phyloP scores from a whole-genome alignment of 352 stramenopile genomes.

The Aphanomyces stellatus region DNA sequence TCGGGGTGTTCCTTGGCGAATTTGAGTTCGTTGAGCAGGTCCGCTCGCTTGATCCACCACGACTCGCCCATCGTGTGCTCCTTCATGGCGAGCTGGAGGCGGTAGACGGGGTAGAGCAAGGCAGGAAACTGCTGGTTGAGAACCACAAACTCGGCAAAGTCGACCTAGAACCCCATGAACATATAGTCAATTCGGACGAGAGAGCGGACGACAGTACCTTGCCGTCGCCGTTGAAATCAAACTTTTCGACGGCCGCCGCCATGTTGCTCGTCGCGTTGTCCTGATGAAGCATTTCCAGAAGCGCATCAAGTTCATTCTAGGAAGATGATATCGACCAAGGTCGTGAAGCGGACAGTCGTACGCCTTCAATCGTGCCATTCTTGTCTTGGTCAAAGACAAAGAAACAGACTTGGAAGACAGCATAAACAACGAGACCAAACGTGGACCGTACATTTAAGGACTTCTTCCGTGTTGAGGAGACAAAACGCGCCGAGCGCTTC shows the following conservation, averaged over 20 bases:
- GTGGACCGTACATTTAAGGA: slow-evolving; percentile 47
- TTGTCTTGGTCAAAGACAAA: slow-evolving; percentile 65
- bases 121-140: slow-evolving; percentile 54
- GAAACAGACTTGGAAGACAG: slow-evolving; percentile 44
- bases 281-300: slow-evolving; percentile 59
- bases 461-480: slow-evolving; percentile 59
- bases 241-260: slow-evolving; percentile 44
- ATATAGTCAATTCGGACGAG: neutral
- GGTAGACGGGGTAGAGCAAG: slow-evolving; percentile 56
- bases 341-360: neutral
- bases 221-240: slow-evolving; percentile 61
- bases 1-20: slow-evolving; percentile 28
- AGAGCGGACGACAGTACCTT: slow-evolving; percentile 12
- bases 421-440: neutral
- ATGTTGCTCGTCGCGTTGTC: slow-evolving; percentile 63
- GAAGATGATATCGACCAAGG: neutral
- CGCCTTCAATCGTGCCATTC: slow-evolving; percentile 62
- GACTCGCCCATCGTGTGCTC: slow-evolving; percentile 49
- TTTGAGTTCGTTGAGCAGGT: slow-evolving; percentile 39
- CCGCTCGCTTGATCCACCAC: slow-evolving; percentile 57
- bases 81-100: slow-evolving; percentile 68
- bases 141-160: slow-evolving; percentile 60
- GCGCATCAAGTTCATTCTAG: slow-evolving; percentile 39
- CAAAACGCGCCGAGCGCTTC: slow-evolving; percentile 70
- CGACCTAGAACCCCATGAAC: slow-evolving; percentile 27